These are phyloP conservation scores for Rhynchospora breviuscula DNA, from an alignment of 176 grass and related monocot genomes.

Conservation along the genomic window DNA sequence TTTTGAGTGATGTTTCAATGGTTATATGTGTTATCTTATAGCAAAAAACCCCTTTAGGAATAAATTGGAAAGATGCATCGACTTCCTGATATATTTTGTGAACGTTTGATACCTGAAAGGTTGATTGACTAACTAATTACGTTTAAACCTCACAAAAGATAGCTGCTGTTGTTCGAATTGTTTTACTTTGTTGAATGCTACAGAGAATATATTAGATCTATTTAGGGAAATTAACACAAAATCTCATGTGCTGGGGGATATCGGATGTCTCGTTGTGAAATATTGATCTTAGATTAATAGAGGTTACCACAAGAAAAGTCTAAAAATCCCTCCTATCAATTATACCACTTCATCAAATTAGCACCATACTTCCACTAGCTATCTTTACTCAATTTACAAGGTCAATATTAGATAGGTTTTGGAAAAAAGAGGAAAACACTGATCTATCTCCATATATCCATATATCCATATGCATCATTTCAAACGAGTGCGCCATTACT, in stretches of 20 bases:
- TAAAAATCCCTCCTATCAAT: neutral
- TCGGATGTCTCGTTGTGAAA: neutral
- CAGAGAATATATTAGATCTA: neutral
- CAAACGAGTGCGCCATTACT: neutral
- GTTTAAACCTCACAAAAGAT: neutral
- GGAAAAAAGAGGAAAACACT: neutral
- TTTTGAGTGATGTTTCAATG: neutral
- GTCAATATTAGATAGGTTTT: constrained; percentile 6
- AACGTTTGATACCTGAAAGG: neutral
- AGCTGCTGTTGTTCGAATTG: neutral
- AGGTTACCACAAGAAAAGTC: neutral
- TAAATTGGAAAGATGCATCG: neutral
- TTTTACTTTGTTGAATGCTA: neutral
- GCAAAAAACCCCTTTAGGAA: neutral
- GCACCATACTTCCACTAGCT: constrained; percentile 13
- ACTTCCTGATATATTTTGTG: neutral
- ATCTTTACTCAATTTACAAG: constrained; percentile 20
- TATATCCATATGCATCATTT: constrained; percentile 36
- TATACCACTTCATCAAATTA: neutral
- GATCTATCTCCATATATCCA: constrained; percentile 15
- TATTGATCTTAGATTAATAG: neutral
- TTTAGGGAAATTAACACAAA: neutral
- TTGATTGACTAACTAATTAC: neutral
- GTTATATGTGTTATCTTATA: neutral
- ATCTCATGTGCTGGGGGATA: neutral